A percentile compares a stretch with the other conserved stretches of the same genome.
These are phyloP conservation scores for Alternaria brassicae DNA, from an alignment of 2,329 filamentous ascomycete species.

Conservation along the genomic window DNA sequence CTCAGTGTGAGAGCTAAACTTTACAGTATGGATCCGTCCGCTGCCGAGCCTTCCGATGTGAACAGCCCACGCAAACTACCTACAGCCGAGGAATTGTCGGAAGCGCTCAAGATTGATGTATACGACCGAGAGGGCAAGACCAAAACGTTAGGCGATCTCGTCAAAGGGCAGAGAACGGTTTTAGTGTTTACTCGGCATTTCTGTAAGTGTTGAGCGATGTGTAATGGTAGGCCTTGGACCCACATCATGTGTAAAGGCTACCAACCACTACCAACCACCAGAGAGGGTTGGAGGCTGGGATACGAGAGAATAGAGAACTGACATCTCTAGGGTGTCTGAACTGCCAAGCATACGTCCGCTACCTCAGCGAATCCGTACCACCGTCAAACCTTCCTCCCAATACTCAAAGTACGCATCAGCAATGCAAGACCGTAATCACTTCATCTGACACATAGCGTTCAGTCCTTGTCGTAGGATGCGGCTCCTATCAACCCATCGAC, in stretches of 20 bases:
- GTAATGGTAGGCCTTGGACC: background rate
- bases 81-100: constrained; percentile 19
- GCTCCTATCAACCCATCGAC: constrained; percentile 36
- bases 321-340: constrained; percentile 32
- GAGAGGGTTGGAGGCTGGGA: background rate
- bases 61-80: background rate
- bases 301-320: background rate
- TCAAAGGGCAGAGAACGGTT: constrained; percentile 22
- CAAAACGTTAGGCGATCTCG: constrained; percentile 20
- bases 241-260: no score
- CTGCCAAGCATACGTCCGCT: constrained; percentile 33
- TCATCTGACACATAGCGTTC: background rate
- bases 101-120: constrained; percentile 23
- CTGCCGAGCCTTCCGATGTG: background rate
- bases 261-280: background rate
- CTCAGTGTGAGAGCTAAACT: background rate
- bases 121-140: constrained; percentile 27
- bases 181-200: constrained; percentile 34
- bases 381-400: constrained; percentile 25
- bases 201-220: constrained; percentile 18
- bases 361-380: constrained; percentile 28
- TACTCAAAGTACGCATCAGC: constrained; percentile 26
- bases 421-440: background rate
- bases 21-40: background rate
- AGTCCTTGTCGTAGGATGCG: constrained; percentile 32